Percentiles rank a stretch among this genome's conserved stretches.
These are phyloP conservation scores for Bremia lactucae DNA, from an alignment of 352 stramenopile species.

Conservation along the genomic window DNA sequence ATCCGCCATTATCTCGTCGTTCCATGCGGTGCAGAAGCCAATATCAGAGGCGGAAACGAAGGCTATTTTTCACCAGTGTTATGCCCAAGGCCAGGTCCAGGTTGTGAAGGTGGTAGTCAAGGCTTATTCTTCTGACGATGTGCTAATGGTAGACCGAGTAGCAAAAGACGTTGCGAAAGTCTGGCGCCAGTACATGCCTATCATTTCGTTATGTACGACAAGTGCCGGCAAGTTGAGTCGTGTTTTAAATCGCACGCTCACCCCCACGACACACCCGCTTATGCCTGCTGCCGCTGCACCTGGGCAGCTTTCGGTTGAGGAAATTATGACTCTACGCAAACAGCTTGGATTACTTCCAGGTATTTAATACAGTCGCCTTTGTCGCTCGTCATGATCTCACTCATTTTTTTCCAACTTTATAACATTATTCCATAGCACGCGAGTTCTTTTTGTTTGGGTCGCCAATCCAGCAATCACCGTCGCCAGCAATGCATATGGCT, in stretches of 20 bases:
- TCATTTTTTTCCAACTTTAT: too few relatives aligned
- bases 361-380: slow-evolving; percentile 36
- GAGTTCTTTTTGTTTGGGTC: slow-evolving; percentile 94
- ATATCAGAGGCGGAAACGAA: slow-evolving; percentile 37
- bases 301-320: slow-evolving; percentile 89
- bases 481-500: slow-evolving; percentile 94
- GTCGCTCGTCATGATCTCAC: slow-evolving; percentile 18
- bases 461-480: slow-evolving; percentile 93
- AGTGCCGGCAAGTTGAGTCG: slow-evolving; percentile 88
- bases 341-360: slow-evolving; percentile 76
- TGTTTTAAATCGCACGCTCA: slow-evolving; percentile 92
- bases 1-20: slow-evolving; percentile 68
- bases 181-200: slow-evolving; percentile 78
- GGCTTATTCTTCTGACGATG: slow-evolving; percentile 72
- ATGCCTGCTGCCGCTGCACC: slow-evolving; percentile 90
- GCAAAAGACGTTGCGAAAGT: slow-evolving; percentile 35
- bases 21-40: slow-evolving; percentile 50
- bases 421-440: too few relatives aligned
- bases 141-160: slow-evolving; percentile 74
- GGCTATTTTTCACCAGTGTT: slow-evolving; percentile 60
- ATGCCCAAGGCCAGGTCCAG: slow-evolving; percentile 59
- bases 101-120: slow-evolving; percentile 89
- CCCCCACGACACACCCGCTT: slow-evolving; percentile 90
- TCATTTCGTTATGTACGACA: slow-evolving; percentile 91
- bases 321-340: slow-evolving; percentile 87